Conservation (phyloP, 768 basidiomycete species). For the Piloderma croceum region DNA sequence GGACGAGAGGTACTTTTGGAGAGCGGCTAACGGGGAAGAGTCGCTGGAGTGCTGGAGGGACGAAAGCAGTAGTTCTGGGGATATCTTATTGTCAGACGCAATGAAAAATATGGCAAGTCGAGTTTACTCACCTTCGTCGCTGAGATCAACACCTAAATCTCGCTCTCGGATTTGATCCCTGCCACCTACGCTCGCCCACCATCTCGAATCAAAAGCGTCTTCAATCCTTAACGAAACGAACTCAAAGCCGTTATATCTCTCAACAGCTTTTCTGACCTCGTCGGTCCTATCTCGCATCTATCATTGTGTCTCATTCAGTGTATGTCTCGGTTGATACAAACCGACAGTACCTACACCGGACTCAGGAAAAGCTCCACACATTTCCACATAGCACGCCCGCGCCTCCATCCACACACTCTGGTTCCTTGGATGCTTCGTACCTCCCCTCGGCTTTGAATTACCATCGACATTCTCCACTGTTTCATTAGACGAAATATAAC, state of each 20-base stretch:
- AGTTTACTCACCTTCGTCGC: conserved; percentile 41
- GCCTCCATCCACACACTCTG: conserved; percentile 57
- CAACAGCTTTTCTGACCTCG: conserved; percentile 42
- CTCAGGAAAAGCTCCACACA: conserved; percentile 52
- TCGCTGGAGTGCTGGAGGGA: conserved; percentile 13
- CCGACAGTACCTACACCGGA: conserved; percentile 34
- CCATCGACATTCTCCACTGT: conserved; percentile 22
- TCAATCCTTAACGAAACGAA: conserved; percentile 64
- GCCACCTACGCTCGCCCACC: conserved; percentile 55
- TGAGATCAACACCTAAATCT: conserved; percentile 40
- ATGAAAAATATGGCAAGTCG: conserved; percentile 1
- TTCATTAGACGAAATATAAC: conserved; percentile 42
- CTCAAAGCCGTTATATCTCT: conserved; percentile 45
- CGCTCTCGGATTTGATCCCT: conserved; percentile 11
- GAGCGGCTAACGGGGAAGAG: conserved; percentile 21
- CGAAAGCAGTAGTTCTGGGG: conserved; percentile 3
- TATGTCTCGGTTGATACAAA: conserved; percentile 3
- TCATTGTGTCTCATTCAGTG: conserved; percentile 12
- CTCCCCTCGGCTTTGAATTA: conserved; percentile 38
- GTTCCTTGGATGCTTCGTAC: conserved; percentile 63
- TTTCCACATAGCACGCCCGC: conserved; percentile 65
- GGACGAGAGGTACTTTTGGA: conserved; percentile 51
- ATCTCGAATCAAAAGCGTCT: conserved; percentile 62
- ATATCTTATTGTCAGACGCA: not conserved
- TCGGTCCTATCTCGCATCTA: conserved; percentile 54